phyloP scores from a whole-genome alignment of 768 basidiomycete genomes.

The Leccinum aurantiacum region DNA sequence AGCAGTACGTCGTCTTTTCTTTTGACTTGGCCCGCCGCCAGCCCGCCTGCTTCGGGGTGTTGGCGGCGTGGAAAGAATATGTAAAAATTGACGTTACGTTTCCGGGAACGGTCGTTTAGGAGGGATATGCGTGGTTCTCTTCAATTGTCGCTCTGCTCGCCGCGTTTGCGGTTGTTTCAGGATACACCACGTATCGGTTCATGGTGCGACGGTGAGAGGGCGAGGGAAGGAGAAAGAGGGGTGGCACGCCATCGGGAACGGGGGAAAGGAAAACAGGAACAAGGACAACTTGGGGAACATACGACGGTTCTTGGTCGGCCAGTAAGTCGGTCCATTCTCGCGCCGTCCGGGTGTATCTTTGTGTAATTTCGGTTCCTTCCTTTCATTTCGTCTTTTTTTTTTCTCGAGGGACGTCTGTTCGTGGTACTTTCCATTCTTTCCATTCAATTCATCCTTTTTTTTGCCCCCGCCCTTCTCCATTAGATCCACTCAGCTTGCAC shows the following conservation, averaged over 20 bases:
- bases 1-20: constrained; percentile 29
- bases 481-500: background rate
- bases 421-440: background rate
- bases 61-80: background rate
- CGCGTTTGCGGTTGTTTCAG: constrained; percentile 79
- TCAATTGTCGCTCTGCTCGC: constrained; percentile 81
- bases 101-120: background rate
- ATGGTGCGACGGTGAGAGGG: constrained; percentile 49
- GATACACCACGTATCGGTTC: constrained; percentile 75
- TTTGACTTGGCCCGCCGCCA: background rate
- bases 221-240: background rate
- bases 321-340: background rate
- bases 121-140: constrained; percentile 79
- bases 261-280: background rate
- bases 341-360: background rate
- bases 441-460: background rate
- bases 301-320: background rate
- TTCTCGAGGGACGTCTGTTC: background rate
- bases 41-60: background rate
- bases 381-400: background rate
- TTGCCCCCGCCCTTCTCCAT: background rate
- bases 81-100: background rate
- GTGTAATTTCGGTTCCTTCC: background rate
- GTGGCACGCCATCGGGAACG: background rate
- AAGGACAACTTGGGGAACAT: background rate